Conservation (phyloP, 176 grass and related monocot species). For the Hsuehochloa calcarea region DNA sequence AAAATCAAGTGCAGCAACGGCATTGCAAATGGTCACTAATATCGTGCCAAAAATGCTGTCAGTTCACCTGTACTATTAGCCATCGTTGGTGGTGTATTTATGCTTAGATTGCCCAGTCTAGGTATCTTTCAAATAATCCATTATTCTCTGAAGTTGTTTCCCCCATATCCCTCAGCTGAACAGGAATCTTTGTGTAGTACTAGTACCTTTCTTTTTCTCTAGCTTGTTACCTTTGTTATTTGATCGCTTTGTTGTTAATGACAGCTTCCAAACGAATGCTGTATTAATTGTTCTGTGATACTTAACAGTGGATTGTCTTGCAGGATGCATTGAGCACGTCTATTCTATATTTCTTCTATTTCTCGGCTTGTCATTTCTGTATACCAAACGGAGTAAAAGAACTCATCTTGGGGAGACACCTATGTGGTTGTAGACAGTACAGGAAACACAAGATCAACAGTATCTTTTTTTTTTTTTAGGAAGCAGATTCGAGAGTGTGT, state of each 20-base stretch:
- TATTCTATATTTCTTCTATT: neutral
- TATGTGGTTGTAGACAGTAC: neutral
- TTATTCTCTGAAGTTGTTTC: neutral
- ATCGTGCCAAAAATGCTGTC: neutral
- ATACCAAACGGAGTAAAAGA: neutral
- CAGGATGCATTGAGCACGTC: neutral
- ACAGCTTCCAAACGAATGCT: neutral
- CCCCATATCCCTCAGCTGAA: neutral
- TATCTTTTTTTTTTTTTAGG: too few species aligned
- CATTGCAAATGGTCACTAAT: slow-evolving; percentile 32
- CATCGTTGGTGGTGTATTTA: slow-evolving; percentile 1
- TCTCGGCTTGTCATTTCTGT: neutral
- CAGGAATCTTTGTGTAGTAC: neutral
- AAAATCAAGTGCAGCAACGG: slow-evolving; percentile 25
- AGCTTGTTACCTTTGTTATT: neutral
- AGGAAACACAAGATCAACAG: neutral
- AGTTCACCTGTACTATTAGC: neutral
- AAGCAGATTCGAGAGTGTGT: too few species aligned
- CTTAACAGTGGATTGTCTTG: neutral
- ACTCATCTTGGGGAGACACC: neutral
- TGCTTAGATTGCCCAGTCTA: neutral
- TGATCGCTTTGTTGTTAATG: neutral
- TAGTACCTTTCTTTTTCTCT: neutral
- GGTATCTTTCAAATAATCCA: neutral
- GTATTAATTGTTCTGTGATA: too few species aligned